phyloP scores from a whole-genome alignment of 129 eudicot species.

The Ambrosia trifida region DNA sequence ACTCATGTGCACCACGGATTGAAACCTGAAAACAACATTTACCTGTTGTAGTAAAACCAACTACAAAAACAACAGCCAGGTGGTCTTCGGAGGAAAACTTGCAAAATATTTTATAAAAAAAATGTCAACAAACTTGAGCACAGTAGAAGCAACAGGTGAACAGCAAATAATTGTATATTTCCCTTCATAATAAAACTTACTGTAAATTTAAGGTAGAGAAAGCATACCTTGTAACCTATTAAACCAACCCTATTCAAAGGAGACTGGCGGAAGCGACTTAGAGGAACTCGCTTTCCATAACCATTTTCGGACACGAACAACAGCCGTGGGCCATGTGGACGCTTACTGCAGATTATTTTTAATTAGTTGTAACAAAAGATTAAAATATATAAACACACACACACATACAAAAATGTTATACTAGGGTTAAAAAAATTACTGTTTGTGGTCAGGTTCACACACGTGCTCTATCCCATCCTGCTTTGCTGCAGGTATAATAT shows the following conservation, averaged over 20 bases:
- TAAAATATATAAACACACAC: neutral
- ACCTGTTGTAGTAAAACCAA: constrained; percentile 89
- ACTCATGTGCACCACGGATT: too few species aligned
- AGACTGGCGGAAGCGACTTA: too few species aligned
- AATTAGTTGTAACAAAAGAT: too few species aligned
- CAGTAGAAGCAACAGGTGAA: neutral
- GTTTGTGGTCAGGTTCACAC: constrained; percentile 36
- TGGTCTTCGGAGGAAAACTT: constrained; percentile 76
- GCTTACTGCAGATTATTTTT: too few species aligned
- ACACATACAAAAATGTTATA: neutral
- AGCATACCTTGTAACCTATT: too few species aligned
- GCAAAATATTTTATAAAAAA: constrained; percentile 42
- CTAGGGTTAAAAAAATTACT: constrained; percentile 39
- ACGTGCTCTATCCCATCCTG: constrained; percentile 41
- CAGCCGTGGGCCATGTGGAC: too few species aligned
- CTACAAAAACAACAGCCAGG: constrained; percentile 88
- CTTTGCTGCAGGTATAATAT: constrained; percentile 69
- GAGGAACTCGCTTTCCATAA: constrained; percentile 78
- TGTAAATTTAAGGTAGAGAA: too few species aligned
- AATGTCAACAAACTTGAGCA: neutral
- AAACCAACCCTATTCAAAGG: too few species aligned
- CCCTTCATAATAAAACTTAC: too few species aligned
- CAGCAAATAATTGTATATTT: neutral
- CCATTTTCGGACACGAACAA: constrained; percentile 95
- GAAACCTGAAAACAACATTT: too few species aligned